These are phyloP conservation scores for Cucumis melo DNA, from an alignment of 306 rosid genomes.

Conservation along the genomic window DNA sequence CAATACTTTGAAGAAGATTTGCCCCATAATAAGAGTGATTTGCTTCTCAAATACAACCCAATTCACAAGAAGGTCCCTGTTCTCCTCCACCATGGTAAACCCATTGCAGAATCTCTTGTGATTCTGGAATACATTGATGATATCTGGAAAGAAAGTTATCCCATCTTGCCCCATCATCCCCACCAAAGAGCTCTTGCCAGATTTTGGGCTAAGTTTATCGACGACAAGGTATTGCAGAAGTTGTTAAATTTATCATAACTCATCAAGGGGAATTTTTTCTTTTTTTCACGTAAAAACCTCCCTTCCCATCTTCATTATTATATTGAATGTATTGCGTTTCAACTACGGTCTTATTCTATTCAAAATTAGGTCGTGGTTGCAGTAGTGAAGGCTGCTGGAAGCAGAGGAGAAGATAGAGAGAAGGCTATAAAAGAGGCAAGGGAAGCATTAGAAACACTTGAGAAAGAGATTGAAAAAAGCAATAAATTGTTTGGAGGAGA, in stretches of 20 bases:
- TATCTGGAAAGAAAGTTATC: neutral
- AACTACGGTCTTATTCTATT: too few relatives aligned
- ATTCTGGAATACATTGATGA: conserved; percentile 8
- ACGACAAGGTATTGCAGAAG: neutral
- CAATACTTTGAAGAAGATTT: neutral
- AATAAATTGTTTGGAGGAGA: conserved; percentile 48
- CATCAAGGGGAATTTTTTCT: too few relatives aligned
- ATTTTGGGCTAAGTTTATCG: neutral
- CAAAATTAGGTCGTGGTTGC: neutral
- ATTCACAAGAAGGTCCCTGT: conserved; percentile 40
- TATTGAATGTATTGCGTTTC: too few relatives aligned
- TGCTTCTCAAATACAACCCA: conserved; percentile 40
- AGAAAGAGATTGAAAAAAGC: conserved; percentile 33
- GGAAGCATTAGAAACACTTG: conserved; percentile 26
- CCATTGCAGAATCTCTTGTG: conserved; percentile 29
- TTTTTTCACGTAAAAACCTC: too few relatives aligned
- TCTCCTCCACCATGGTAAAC: conserved; percentile 29
- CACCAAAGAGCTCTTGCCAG: conserved; percentile 24
- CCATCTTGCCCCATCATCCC: conserved; percentile 35
- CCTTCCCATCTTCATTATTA: too few relatives aligned
- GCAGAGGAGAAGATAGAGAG: conserved; percentile 13
- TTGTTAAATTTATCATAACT: too few relatives aligned
- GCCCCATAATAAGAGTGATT: neutral
- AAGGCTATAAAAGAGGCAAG: conserved; percentile 21
- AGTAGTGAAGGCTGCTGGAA: conserved; percentile 7